Evolutionary conservation across 495 filamentous ascomycete genomes (phyloP).

Genomic region (Tuber aestivum): DNA sequence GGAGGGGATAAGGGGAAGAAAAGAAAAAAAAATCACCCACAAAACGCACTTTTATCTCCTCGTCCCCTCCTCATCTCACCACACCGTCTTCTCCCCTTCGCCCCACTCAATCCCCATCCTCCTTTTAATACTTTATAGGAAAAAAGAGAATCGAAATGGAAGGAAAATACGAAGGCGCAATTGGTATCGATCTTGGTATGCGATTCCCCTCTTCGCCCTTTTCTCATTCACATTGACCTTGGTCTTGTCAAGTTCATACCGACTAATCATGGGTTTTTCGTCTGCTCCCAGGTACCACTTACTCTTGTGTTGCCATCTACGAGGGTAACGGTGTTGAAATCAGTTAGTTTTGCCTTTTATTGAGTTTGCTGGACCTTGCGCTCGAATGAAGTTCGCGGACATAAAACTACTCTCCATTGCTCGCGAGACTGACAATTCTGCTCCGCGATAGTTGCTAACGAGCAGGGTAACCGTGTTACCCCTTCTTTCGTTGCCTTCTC

Average conservation of each 20-base stretch:
- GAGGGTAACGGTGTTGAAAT: conserved; percentile 99
- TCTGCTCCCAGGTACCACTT: conserved; percentile 73
- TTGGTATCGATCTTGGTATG: conserved; percentile 97
- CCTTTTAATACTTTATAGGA: conserved; percentile 18
- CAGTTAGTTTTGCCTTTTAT: conserved; percentile 56
- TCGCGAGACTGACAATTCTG: conserved; percentile 14
- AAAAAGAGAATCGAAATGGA: conserved; percentile 58
- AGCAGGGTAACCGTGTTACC: conserved; percentile 98
- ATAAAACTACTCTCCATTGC: conserved; percentile 6
- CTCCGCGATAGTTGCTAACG: conserved; percentile 66
- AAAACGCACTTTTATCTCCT: conserved; percentile 36
- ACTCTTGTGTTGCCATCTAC: conserved; percentile 99
- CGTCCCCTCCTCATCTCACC: conserved; percentile 28
- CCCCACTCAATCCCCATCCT: conserved; percentile 19
- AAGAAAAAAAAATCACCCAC: conserved; percentile 36
- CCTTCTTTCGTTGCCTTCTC: conserved; percentile 99
- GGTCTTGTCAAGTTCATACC: not conserved
- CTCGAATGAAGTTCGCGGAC: not conserved
- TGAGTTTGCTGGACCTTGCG: not conserved
- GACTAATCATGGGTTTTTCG: conserved; percentile 20
- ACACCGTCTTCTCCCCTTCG: conserved; percentile 20
- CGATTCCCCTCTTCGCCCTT: conserved; percentile 10
- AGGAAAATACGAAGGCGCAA: conserved; percentile 97
- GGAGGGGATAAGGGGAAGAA: conserved; percentile 19
- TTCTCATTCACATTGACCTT: conserved; percentile 11